Evolutionary conservation across 176 grass and related monocot species (phyloP), one percentile per base, ranked within the genome.

Genomic region (Zea luxurians): DNA sequence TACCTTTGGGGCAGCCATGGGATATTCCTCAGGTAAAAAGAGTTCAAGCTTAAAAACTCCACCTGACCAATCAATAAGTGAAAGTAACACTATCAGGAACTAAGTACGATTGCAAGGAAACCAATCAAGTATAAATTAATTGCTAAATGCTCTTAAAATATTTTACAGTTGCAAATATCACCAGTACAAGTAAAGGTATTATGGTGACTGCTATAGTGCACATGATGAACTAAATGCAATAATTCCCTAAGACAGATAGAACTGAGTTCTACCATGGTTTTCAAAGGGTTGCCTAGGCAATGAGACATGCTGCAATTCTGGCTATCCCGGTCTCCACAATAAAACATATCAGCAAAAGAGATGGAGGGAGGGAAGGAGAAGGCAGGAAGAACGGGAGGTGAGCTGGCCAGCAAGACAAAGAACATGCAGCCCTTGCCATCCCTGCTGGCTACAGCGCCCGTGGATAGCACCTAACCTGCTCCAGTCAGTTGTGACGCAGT

Each of bases 11-110:
- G 96, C 89, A 76, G 96, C 92, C 96, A 98, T 98, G 44, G 96
- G 96, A 79, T 98, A 98, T 83, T 98, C 96, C 83, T 98, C 96
- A n/a, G 96, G 96, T 87, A 94, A 90, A 89, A 98, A 98, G 37
- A 98, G 83, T 64, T 98, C 96, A 71, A 98, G 96, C 85, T 98
- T 98, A 80, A 98, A 98, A 88, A 90, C 89, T 48, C 96, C 96
- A 78, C 96, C 96, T 98, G 73, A 42, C 40, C 66, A 61, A 77
- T 35, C 18, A 18, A 53, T 70, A 78, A 52, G 7, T 1, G 68
- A 78, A 80, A 61, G 7, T 15, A 76, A 81, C 3, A 48, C 5
- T 79, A 75, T 49, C 13, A 77, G 64, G 50, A 82, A 58, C 52
- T 37, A 4, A 42, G 48, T 18, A 61, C 37, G 34, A 70, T 15